phyloP scores from a whole-genome alignment of 345 rosid species.

The Conringia planisiliqua region DNA sequence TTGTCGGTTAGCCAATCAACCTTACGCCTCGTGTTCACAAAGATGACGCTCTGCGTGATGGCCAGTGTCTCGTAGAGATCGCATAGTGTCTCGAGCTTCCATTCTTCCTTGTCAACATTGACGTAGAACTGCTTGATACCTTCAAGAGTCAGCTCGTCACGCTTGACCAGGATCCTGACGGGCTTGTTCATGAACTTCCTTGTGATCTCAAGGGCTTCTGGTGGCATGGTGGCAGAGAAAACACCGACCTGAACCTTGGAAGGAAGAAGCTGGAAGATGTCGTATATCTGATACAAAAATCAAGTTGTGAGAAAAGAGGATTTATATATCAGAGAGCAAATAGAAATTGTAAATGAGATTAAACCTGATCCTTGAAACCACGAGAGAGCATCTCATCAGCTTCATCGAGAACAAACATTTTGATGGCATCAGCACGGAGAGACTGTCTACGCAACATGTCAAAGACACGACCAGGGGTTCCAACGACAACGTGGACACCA shows the following conservation, averaged over 20 bases:
- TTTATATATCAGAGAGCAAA: background rate
- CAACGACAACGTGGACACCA: conserved; percentile 95
- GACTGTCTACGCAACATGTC: conserved; percentile 93
- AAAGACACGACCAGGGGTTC: conserved; percentile 96
- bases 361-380: conserved; percentile 92
- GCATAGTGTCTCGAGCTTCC: conserved; percentile 83
- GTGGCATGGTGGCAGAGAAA: conserved; percentile 94
- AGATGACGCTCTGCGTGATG: conserved; percentile 87
- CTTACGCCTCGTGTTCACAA: conserved; percentile 87
- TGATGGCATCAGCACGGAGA: conserved; percentile 72
- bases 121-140: conserved; percentile 87
- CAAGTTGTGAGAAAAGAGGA: background rate
- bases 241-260: conserved; percentile 74
- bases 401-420: conserved; percentile 89
- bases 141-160: conserved; percentile 90
- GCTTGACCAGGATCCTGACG: conserved; percentile 78
- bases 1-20: conserved; percentile 90
- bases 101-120: conserved; percentile 77
- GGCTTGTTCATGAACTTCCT: conserved; percentile 90
- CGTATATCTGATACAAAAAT: conserved; percentile 55
- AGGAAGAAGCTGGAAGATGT: conserved; percentile 79
- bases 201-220: conserved; percentile 87
- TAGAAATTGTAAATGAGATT: background rate
- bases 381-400: conserved; percentile 98
- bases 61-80: conserved; percentile 83